Conservation (phyloP, 192 early-diverging fungal species). For the Entomortierella lignicola region DNA sequence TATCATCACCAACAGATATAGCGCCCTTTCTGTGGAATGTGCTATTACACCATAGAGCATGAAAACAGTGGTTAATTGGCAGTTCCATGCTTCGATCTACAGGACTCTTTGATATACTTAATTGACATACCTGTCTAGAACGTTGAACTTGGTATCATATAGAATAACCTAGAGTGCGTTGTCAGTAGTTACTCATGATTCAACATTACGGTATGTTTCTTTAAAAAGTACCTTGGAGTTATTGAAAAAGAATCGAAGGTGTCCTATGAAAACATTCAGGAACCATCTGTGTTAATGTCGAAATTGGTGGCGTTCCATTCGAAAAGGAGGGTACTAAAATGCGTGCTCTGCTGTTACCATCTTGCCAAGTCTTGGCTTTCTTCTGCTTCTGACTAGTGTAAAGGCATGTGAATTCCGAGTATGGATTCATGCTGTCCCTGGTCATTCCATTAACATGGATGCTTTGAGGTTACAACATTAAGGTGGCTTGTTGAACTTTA, state of each 20-base stretch:
- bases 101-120: slow-evolving; percentile 3
- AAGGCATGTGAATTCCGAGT: slow-evolving; percentile 52
- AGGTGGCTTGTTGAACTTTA: too few relatives aligned
- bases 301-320: neutral
- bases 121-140: slow-evolving; percentile 55
- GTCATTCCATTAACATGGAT: too few relatives aligned
- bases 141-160: slow-evolving; percentile 56
- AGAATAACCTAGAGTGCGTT: slow-evolving; percentile 48
- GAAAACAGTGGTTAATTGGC: neutral
- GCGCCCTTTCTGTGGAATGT: slow-evolving; percentile 25
- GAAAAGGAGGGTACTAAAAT: too few relatives aligned
- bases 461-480: too few relatives aligned
- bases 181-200: neutral
- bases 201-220: neutral
- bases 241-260: slow-evolving; percentile 36
- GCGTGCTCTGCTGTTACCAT: slow-evolving; percentile 37
- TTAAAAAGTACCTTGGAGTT: slow-evolving; percentile 38
- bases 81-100: neutral
- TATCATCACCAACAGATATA: slow-evolving; percentile 56
- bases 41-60: slow-evolving; percentile 3
- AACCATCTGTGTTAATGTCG: neutral
- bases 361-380: slow-evolving; percentile 67
- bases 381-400: slow-evolving; percentile 65
- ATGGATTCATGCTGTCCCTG: slow-evolving; percentile 38
- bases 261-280: slow-evolving; percentile 15